Base-by-base conservation (phyloP, 2,329 filamentous ascomycete genomes). In the Mollisia scopiformis region DNA sequence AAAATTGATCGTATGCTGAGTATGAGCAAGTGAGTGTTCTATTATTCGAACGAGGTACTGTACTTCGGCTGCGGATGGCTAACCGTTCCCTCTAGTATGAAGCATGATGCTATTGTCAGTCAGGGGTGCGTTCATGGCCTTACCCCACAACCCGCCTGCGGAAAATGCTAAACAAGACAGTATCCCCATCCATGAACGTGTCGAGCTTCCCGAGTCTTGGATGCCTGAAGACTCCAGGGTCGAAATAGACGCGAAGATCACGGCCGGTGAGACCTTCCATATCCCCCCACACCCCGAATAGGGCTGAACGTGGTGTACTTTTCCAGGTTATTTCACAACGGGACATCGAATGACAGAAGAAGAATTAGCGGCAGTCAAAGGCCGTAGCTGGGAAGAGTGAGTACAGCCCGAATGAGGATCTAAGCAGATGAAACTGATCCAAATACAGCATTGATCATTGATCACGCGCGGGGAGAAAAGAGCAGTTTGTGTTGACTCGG, bases 221-320 rank as follows among this genome's bases (percentile, higher is more conserved):
- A 97, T 98, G 70, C 95, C 95, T 13, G 91, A 89, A 65, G 95
- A 98, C 77, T 96, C 93, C 56, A 84, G 94, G 67, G 95, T 98
- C n/a, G 95, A 99, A 77, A 99, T 98, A 72, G 95, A 98, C 76
- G 95, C 95, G 61, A 98, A 98, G 81, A 97, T 98, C 74, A 95
- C 94, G 69, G 93, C 94, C 62, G 95, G 90, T 92, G 78, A 65
- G 68, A 55, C 23, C 25, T 14, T 55, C 49, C 37, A 28, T 31
- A 50, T 52, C 51, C 56, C 56, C 46, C 55, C 53, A 54, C 50
- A 30, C 51, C 55, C 37, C 49, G 61, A 53, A 67, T 71, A 71
- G 68, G 68, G 69, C 70, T 76, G 68, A 77, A 71, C 63, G 63
- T 62, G 57, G 46, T 61, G 27, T 50, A 5, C 8, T n/a, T 8